phyloP scores from a whole-genome alignment of 805 yeast species.

The Nakazawaea peltata region DNA sequence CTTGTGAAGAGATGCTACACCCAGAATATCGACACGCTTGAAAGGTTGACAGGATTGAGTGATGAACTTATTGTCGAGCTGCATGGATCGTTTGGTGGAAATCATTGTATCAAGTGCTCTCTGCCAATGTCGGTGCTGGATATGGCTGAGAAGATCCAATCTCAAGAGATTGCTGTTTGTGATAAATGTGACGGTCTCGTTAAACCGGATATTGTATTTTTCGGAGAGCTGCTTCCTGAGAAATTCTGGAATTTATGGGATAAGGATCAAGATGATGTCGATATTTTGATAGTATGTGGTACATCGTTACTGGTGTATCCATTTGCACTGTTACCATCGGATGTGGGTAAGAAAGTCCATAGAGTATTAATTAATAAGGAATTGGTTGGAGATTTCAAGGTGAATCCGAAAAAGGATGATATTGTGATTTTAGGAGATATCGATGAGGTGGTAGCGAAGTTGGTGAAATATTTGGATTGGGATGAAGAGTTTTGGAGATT shows the following conservation, averaged over 20 bases:
- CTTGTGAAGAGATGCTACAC: slow-evolving; percentile 69
- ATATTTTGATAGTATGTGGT: slow-evolving; percentile 83
- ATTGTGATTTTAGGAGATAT: slow-evolving; percentile 52
- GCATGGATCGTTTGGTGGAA: slow-evolving; percentile 86
- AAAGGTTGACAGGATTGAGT: slow-evolving; percentile 71
- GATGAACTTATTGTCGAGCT: slow-evolving; percentile 73
- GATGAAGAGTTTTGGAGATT: slow-evolving; percentile 38
- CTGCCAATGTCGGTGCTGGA: slow-evolving; percentile 40
- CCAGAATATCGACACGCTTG: slow-evolving; percentile 90
- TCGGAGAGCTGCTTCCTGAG: slow-evolving; percentile 80
- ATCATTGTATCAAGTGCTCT: slow-evolving; percentile 76
- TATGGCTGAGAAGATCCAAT: slow-evolving; percentile 32
- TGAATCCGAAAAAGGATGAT: slow-evolving; percentile 51
- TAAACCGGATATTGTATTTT: slow-evolving; percentile 91
- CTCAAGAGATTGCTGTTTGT: slow-evolving; percentile 47
- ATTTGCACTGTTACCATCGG: slow-evolving; percentile 76
- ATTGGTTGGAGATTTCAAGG: slow-evolving; percentile 62
- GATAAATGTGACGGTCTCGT: slow-evolving; percentile 62
- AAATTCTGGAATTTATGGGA: slow-evolving; percentile 68
- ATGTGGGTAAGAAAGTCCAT: slow-evolving; percentile 36
- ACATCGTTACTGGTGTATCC: slow-evolving; percentile 88
- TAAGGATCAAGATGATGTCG: slow-evolving; percentile 40
- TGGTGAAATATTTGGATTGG: slow-evolving; percentile 63
- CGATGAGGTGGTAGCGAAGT: slow-evolving; percentile 50
- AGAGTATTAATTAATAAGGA: slow-evolving; percentile 73